Evolutionary conservation across 192 early-diverging fungal species (phyloP).

Genomic region (Backusella mclennaniae): DNA sequence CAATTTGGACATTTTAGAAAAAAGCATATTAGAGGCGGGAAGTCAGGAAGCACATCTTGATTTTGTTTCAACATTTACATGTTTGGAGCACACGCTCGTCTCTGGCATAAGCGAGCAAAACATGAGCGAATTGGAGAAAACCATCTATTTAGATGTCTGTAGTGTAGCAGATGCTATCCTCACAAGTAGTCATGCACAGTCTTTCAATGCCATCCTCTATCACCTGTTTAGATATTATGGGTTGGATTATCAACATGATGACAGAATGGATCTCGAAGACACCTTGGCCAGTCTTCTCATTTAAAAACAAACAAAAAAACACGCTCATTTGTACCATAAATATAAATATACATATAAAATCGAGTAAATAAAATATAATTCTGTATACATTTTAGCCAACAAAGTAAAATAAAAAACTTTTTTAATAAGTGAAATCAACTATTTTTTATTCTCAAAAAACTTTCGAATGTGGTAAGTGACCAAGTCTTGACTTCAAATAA

Average conservation of each 20-base stretch:
- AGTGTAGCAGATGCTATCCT: slow-evolving; percentile 6
- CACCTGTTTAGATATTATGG: slow-evolving; percentile 6
- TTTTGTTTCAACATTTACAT: background rate
- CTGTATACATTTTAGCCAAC: background rate
- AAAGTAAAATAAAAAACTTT: background rate
- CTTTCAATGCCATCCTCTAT: background rate
- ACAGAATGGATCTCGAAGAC: background rate
- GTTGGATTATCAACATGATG: background rate
- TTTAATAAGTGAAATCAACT: background rate
- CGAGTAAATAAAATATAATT: background rate
- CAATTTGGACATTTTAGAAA: background rate
- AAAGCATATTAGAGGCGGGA: background rate
- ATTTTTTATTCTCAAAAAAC: background rate
- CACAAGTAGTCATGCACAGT: slow-evolving; percentile 3
- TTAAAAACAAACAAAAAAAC: background rate
- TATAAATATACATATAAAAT: background rate
- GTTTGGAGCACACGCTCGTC: background rate
- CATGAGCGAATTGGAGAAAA: background rate
- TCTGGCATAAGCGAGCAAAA: background rate
- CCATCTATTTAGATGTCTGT: slow-evolving; percentile 9
- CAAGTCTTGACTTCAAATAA: background rate
- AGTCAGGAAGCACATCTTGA: background rate
- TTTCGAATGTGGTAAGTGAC: background rate
- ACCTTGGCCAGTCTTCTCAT: background rate
- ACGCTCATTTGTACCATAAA: background rate